Percentiles rank a stretch among this genome's conserved stretches.
phyloP scores from a whole-genome alignment of 106 monocot species.

The Allium fistulosum region DNA sequence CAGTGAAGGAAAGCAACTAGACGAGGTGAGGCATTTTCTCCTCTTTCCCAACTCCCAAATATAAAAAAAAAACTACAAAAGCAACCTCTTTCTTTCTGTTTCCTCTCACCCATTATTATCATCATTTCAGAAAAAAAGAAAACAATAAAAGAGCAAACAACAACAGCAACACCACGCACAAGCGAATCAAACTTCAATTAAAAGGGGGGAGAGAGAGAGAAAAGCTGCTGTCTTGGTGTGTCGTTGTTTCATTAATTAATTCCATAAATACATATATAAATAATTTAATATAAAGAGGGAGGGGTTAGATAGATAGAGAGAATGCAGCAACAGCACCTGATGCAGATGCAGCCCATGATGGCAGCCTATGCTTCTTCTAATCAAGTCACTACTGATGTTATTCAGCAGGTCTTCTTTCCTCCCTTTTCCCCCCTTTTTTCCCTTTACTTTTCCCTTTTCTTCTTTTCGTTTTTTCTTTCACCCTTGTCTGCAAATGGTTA shows the following conservation, averaged over 20 bases:
- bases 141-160: no score
- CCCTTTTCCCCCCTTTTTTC: background rate
- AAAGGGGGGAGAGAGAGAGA: constrained; percentile 12
- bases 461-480: background rate
- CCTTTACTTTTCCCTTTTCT: no score
- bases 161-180: background rate
- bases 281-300: background rate
- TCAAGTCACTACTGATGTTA: constrained; percentile 65
- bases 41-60: background rate
- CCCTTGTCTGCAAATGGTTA: no score
- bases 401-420: constrained; percentile 44
- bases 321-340: constrained; percentile 61
- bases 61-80: background rate
- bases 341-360: constrained; percentile 83
- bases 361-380: constrained; percentile 47
- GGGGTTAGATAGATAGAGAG: background rate
- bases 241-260: no score
- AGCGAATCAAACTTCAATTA: constrained; percentile 4
- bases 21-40: constrained; percentile 2
- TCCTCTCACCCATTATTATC: background rate
- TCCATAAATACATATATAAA: no score
- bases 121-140: background rate
- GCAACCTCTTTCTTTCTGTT: background rate
- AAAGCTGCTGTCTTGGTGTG: background rate
- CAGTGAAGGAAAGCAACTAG: constrained; percentile 7